phyloP scores from a whole-genome alignment of 106 monocot genomes.

The Allium cepa region DNA sequence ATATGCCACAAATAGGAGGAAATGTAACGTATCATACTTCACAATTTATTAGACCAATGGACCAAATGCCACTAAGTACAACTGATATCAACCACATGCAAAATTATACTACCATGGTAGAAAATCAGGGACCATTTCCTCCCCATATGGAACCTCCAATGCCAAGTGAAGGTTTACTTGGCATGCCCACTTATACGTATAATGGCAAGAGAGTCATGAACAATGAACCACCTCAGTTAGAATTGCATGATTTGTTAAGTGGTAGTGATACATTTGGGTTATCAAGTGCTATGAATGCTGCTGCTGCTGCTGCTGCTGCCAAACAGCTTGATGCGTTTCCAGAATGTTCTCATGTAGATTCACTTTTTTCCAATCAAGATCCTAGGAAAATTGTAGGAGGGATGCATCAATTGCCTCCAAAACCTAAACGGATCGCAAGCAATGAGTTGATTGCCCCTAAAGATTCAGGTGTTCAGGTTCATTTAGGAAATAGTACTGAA shows the following conservation, averaged over 20 bases:
- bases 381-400: constrained; percentile 29
- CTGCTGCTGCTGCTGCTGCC: constrained; percentile 1
- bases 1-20: constrained; percentile 20
- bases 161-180: constrained; percentile 15
- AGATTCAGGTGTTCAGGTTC: constrained; percentile 19
- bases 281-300: constrained; percentile 3
- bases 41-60: constrained; percentile 6
- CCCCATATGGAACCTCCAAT: constrained; percentile 16
- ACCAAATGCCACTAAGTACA: constrained; percentile 16
- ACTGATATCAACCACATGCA: not conserved
- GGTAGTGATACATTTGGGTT: constrained; percentile 6
- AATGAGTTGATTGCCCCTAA: constrained; percentile 22
- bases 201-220: not conserved
- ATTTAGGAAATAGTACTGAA: constrained; percentile 13
- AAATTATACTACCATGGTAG: constrained; percentile 15
- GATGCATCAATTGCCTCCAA: constrained; percentile 26
- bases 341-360: constrained; percentile 21
- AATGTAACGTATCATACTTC: constrained; percentile 12
- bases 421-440: constrained; percentile 17
- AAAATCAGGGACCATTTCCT: constrained; percentile 10
- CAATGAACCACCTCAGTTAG: too few species aligned
- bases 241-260: not conserved
- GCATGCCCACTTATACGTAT: constrained; percentile 6
- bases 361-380: constrained; percentile 38
- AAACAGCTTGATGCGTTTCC: constrained; percentile 10